Base-by-base conservation (phyloP, 352 stramenopile species). In the Globisporangium camurandrum region DNA sequence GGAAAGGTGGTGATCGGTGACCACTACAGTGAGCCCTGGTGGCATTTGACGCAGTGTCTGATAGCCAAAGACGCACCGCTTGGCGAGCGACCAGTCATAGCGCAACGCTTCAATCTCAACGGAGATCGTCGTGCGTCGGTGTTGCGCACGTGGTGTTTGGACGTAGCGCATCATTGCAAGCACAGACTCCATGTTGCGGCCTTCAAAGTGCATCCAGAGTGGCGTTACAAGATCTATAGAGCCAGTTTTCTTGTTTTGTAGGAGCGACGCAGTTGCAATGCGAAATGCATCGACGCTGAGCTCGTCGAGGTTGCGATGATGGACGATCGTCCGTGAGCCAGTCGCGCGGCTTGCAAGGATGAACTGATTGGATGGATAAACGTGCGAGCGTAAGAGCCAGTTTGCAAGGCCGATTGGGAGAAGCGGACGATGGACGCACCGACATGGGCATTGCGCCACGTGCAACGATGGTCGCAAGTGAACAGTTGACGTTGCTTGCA, bases 151-250 rank as follows among this genome's bases (percentile, higher is more conserved):
- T n/a, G n/a, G n/a, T n/a, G n/a, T n/a, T n/a, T n/a, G n/a, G n/a
- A n/a, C n/a, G n/a, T n/a, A n/a, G n/a, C n/a, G n/a, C 60, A 88
- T 74, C 79, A 90, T 88, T 31, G 71, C 26, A 19, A 64, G 51
- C 16, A 87, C 74, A 22, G 58, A 62, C 16, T 69, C 64, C 61
- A 90, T 72, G 59, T 87, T 86, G 4, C 76, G 74, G 19, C 76
- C 72, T 64, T 90, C 74, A 41, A 87, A 90, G 54, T 88, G 76
- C 34, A 85, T 54, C 76, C 74, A 88, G 19, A 67, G 43, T 17
- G n/a, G 7, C 46, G 16, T 45, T n/a, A n/a, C n/a, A n/a, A n/a
- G n/a, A n/a, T n/a, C n/a, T n/a, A n/a, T n/a, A n/a, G n/a, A n/a
- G n/a, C n/a, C n/a, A n/a, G n/a, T n/a, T n/a, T n/a, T n/a, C 23